Conservation (phyloP, 1,284 basidiomycete genomes). For the Rhodotorula sp. region DNA sequence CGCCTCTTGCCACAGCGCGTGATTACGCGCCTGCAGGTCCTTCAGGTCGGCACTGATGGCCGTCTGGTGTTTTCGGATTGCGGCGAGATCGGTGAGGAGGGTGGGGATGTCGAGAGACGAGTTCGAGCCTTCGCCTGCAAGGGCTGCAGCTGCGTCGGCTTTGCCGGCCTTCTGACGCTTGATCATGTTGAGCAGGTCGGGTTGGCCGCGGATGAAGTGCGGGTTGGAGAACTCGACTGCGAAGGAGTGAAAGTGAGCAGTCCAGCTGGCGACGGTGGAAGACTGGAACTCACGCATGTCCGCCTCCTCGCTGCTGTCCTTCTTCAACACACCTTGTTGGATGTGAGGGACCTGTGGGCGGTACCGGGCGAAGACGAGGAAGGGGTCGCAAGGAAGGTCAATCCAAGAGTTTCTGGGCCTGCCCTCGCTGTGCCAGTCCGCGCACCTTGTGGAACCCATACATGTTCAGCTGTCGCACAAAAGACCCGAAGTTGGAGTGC, state of each 20-base stretch:
- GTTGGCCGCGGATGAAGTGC: conserved; percentile 83
- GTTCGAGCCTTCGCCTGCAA: conserved; percentile 14
- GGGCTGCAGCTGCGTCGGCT: conserved; percentile 22
- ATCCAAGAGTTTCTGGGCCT: neutral
- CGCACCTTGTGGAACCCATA: conserved; percentile 69
- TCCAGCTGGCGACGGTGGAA: neutral
- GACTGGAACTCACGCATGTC: conserved; percentile 68
- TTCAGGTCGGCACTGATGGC: conserved; percentile 83
- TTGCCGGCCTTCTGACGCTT: conserved; percentile 64
- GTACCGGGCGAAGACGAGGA: neutral
- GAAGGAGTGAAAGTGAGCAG: neutral
- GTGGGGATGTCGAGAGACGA: conserved; percentile 64
- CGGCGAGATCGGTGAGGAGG: conserved; percentile 76
- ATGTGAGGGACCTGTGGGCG: conserved; percentile 75
- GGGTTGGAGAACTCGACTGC: conserved; percentile 74
- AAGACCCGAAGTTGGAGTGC: conserved; percentile 89
- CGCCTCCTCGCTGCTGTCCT: conserved; percentile 66
- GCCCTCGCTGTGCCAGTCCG: no score
- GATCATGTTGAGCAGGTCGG: conserved; percentile 84
- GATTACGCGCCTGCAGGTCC: conserved; percentile 82
- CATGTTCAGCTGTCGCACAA: conserved; percentile 97
- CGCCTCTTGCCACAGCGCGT: conserved; percentile 89
- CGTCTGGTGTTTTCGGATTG: conserved; percentile 87
- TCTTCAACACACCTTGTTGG: conserved; percentile 81
- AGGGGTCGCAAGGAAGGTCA: neutral